Evolutionary conservation across 495 filamentous ascomycete species (phyloP), one percentile per base, ranked within the genome.

Genomic region (Aspergillus homomorphus): DNA sequence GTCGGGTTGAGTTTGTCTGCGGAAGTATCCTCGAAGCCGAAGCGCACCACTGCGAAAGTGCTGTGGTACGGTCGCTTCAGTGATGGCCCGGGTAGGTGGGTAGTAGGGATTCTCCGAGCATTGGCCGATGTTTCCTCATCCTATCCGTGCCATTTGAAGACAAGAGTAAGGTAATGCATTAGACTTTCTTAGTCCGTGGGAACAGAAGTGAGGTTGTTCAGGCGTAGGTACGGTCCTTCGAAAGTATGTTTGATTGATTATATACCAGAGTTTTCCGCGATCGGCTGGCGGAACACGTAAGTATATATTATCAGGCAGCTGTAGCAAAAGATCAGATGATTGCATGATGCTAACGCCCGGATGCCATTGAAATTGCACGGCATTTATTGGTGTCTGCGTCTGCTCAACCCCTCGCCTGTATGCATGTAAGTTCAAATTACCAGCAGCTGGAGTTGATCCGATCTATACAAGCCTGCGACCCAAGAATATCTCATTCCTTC

Each of bases 71-170:
- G 12, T 24, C 45, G 20, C 20, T 48, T 23, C 6, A 23, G 30
- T 4, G 46, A n/a, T 50, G 21, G 22, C 14, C 26, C 46, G 46
- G 45, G 46, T 21, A 18, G 12, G 10, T 28, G 48, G 15, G 48
- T 22, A n/a, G 48, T 38, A 24, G 48, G 24, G 15, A 28, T 51
- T 51, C 48, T 19, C 48, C 48, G 48, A 51, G 48, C 48, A 51
- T 51, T 51, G 48, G 18, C 48, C 48, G 48, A 50, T 50, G 15
- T 38, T 38, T 38, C 10, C 4, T 38, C 33, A 38, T 38, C 33
- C 33, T 38, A 38, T 38, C 33, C 33, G 12, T 38, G 33, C 7
- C 33, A 14, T 5, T 38, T 14, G 12, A 38, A 9, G 33, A 2
- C 33, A 12, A 38, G 33, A 12, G 15, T 38, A 38, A 38, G 33